Evolutionary conservation across 164 flowering plant genomes (phyloP), one percentile per base, ranked within the genome.

Genomic region (grape (Vitis vinifera)): DNA sequence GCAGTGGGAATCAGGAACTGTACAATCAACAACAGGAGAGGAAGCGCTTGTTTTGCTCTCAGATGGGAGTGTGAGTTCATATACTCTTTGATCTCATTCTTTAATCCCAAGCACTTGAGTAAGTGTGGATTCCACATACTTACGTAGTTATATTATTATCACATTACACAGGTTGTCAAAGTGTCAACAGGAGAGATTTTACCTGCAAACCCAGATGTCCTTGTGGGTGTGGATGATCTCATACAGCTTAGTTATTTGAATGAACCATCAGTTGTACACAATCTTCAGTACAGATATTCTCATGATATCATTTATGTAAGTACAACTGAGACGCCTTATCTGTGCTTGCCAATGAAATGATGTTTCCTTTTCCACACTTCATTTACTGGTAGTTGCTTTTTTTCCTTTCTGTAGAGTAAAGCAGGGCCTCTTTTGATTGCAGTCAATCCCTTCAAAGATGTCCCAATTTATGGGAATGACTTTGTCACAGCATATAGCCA

Each of bases 371-470:
- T 48, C 58, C 44, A n/a, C 8, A 10, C 9, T 70, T 27, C 59
- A n/a, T 69, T 71, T 63, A 56, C 55, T 65, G n/a, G 11, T 71
- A 69, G 19, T 63, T 71, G 65, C 44, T 37, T 37, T 68, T 10
- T 69, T 55, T 65, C 58, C 57, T 31, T 68, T 72, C 17, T 77
- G 55, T 76, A 96, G 99, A 92, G 91, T 56, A 96, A 91, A 78
- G 99, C 99, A 70, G 99, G 99, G 53, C 94, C 96, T 49, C 84
- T 93, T 69, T 82, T 93, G 85, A 82, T 93, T 75, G 97, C 99
- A 37, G 65, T 93, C 79, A 96, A 96, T 85, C 97, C 99, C 50
- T 90, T 92, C 70, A 93, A 89, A 83, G 84, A 82, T 71, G 81
- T 86, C 14, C 76, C 75, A 47, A 62, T 85, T 15, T 89, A 84